Evolutionary conservation across 2,329 filamentous ascomycete species (phyloP), one percentile per base, ranked within the genome.

Genomic region (Aspergillus brasiliensis): DNA sequence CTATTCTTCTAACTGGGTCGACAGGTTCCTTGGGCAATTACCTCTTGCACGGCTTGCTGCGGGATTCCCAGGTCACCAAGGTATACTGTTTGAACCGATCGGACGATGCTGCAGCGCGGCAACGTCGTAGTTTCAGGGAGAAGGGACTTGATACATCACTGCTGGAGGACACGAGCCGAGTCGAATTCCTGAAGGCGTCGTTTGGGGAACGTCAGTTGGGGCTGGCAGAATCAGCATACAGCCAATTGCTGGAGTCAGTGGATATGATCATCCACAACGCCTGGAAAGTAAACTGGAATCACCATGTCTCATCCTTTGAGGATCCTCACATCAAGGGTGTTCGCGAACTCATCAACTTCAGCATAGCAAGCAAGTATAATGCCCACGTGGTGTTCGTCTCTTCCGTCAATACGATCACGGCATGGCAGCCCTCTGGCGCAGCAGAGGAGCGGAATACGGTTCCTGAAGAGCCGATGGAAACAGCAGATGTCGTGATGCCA

Each of bases 261-360:
- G 65, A 73, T 34, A 62, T 67, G 1, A 60, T 78, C 19, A 63
- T 73, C 3, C 77, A 79, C 61, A 77, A 75, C 56, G 71, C 73
- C 2, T 79, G 77, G 76, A 70, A 67, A 17, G 73, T 78, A 2
- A 66, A 75, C 60, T 75, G 75, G 62, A 76, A 72, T 57, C 65
- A 68, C 21, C 62, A 64, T 5, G 56, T 77, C 2, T 51, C 63
- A 25, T 66, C 72, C 0, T 76, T 75, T 57, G 68, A 71, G 51
- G 67, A 73, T 1, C 63, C 62, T 2, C 71, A 75, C 11, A 65
- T 76, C 34, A 53, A 56, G 3, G 69, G 71, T 17, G 63, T 75
- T 1, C 64, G 66, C 4, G 60, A 65, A 8, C 60, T 77, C 0
- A 54, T 75, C 3, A 61, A 71, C 11, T 71, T 70, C 21, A 65